These are phyloP conservation scores for Metarhizium brunneum DNA, from an alignment of 2,329 filamentous ascomycete species.

Conservation along the genomic window DNA sequence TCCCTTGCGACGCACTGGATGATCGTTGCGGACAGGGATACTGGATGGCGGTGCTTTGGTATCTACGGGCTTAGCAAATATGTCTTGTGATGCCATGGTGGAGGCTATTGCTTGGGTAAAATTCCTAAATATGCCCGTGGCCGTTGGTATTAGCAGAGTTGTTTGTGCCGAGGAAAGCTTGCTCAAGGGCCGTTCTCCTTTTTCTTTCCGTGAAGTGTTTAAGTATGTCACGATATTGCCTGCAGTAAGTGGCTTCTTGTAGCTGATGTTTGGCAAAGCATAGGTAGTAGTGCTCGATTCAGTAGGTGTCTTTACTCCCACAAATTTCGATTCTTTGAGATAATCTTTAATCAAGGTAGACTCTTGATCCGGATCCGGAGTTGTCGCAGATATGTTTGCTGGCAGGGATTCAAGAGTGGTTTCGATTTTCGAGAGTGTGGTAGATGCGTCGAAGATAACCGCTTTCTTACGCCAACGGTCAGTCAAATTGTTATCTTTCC, in stretches of 20 bases:
- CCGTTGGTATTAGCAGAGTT: not conserved
- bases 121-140: not conserved
- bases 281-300: not conserved
- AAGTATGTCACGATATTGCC: not conserved
- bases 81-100: constrained; percentile 29
- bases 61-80: constrained; percentile 47
- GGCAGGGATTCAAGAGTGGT: not conserved
- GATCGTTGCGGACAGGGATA: constrained; percentile 40
- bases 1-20: constrained; percentile 47
- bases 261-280: not conserved
- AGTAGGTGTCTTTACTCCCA: not conserved
- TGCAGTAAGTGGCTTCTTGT: not conserved
- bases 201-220: not conserved
- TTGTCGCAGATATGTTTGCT: not conserved
- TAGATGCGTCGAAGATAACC: not conserved
- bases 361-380: not conserved
- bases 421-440: not conserved
- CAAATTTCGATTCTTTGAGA: not conserved
- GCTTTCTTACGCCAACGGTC: not conserved
- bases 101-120: not conserved
- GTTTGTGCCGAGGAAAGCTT: not conserved
- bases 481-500: not conserved
- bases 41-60: constrained; percentile 39
- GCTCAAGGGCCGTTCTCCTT: not conserved
- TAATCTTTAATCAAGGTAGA: not conserved